Evolutionary conservation across 2,329 filamentous ascomycete genomes (phyloP).

Genomic region (Hymenoscyphus occultus): DNA sequence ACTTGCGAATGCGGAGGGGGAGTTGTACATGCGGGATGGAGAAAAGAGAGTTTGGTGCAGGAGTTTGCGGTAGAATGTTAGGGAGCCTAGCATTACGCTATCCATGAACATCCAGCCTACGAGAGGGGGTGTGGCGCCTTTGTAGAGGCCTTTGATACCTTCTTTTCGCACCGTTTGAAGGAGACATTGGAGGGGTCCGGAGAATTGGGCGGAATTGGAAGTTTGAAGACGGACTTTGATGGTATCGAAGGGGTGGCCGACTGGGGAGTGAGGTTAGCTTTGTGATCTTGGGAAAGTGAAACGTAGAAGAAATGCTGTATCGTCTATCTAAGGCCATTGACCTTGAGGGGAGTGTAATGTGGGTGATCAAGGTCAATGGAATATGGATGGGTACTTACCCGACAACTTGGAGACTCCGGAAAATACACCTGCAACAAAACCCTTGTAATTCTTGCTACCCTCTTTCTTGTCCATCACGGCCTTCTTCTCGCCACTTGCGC

Average conservation of each 20-base stretch:
- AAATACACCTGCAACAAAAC: constrained; percentile 96
- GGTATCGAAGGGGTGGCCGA: constrained; percentile 83
- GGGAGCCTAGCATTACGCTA: constrained; percentile 79
- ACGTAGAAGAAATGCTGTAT: too few relatives aligned
- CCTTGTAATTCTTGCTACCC: constrained; percentile 65
- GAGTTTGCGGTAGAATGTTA: constrained; percentile 84
- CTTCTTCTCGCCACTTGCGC: background rate
- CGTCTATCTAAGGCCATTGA: background rate
- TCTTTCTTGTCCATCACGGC: constrained; percentile 28
- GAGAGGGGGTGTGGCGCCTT: constrained; percentile 86
- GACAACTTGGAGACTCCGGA: constrained; percentile 87
- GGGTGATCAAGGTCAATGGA: background rate
- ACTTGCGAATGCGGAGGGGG: constrained; percentile 24
- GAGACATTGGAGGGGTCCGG: constrained; percentile 81
- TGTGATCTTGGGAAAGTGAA: background rate
- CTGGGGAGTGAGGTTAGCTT: constrained; percentile 22
- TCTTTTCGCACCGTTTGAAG: constrained; percentile 82
- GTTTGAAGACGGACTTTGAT: constrained; percentile 96
- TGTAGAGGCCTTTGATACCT: constrained; percentile 83
- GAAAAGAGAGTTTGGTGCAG: constrained; percentile 78
- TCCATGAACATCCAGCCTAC: constrained; percentile 99
- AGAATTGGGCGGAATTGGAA: constrained; percentile 72
- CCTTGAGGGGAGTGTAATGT: background rate
- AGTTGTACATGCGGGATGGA: constrained; percentile 40
- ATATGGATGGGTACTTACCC: constrained; percentile 54